These are phyloP conservation scores for Russula lepida DNA, from an alignment of 768 basidiomycete genomes.

Conservation along the genomic window DNA sequence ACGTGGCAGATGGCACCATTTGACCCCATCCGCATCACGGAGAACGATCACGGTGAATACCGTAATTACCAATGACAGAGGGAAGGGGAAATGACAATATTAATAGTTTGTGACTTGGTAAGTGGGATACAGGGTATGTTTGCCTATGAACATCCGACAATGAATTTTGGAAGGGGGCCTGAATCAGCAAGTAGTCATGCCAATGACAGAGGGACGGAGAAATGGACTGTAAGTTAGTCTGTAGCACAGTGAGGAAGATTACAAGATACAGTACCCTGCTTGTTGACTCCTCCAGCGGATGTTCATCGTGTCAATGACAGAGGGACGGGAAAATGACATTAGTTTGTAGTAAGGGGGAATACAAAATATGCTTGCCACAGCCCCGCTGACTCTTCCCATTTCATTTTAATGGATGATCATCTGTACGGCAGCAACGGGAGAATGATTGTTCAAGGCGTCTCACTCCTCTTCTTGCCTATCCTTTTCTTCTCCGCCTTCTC, in stretches of 20 bases:
- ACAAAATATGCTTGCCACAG: no score
- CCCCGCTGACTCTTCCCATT: not conserved
- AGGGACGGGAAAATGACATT: not conserved
- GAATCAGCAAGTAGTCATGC: no score
- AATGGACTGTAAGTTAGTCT: no score
- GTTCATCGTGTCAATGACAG: not conserved
- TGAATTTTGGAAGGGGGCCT: no score
- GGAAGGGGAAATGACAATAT: not conserved
- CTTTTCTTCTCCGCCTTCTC: slow-evolving; percentile 49
- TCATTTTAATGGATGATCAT: not conserved
- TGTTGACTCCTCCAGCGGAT: no score
- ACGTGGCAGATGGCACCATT: no score
- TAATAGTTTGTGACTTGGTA: not conserved
- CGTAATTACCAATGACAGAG: not conserved
- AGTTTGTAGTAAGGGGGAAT: not conserved
- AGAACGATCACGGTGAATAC: not conserved
- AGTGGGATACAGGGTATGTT: not conserved
- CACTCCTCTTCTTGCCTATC: slow-evolving; percentile 31
- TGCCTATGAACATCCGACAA: no score
- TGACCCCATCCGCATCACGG: no score
- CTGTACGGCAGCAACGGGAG: not conserved
- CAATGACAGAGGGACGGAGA: no score
- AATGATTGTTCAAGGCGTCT: not conserved
- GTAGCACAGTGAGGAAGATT: no score
- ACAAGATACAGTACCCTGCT: no score